Percentiles rank a stretch among this genome's conserved stretches.
Conservation (phyloP, 2,329 filamentous ascomycete genomes). For the Domatiomyces globalis region DNA sequence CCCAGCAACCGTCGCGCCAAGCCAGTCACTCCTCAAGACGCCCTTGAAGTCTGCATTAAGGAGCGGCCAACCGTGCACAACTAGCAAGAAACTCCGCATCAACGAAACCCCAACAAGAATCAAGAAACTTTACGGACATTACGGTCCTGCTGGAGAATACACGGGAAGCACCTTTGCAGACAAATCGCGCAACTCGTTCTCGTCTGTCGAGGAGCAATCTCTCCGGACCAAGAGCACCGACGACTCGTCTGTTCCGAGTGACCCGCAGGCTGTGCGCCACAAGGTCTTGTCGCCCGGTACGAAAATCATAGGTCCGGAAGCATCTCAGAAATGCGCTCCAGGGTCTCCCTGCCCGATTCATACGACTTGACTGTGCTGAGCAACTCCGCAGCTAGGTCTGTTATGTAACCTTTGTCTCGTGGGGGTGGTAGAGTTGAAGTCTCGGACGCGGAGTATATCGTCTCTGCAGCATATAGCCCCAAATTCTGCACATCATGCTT, state of each 20-base stretch:
- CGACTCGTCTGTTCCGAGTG: neutral
- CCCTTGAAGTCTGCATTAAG: neutral
- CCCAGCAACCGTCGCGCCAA: neutral
- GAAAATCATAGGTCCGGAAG: too few species aligned
- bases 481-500: too few species aligned
- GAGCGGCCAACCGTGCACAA: neutral
- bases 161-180: neutral
- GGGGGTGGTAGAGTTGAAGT: too few species aligned
- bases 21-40: neutral
- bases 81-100: neutral
- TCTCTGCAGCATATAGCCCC: too few species aligned
- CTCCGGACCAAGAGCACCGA: neutral
- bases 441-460: too few species aligned
- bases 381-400: too few species aligned
- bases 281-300: neutral
- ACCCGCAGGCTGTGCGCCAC: neutral
- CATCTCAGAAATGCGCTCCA: too few species aligned
- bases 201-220: neutral
- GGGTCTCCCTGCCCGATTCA: too few species aligned
- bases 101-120: neutral
- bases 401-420: too few species aligned
- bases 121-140: neutral
- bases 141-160: neutral
- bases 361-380: too few species aligned
- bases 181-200: neutral